These are phyloP conservation scores for Aurifilum marmelostoma DNA, from an alignment of 2,329 filamentous ascomycete genomes.

Conservation along the genomic window DNA sequence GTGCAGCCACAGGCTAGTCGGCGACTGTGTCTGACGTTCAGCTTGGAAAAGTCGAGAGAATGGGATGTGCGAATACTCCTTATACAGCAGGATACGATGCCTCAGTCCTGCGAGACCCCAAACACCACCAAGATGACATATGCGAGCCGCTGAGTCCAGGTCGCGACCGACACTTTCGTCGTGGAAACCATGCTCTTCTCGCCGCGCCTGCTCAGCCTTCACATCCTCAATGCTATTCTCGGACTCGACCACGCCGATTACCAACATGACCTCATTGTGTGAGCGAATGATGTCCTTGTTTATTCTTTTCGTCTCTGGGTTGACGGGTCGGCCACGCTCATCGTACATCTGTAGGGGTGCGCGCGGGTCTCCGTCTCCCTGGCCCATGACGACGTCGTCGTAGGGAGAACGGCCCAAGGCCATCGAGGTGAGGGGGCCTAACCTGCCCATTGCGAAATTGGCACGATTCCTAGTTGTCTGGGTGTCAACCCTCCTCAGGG, in stretches of 20 bases:
- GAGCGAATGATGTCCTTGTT: constrained; percentile 62
- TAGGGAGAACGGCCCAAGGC: constrained; percentile 64
- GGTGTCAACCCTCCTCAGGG: neutral
- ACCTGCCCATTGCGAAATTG: constrained; percentile 51
- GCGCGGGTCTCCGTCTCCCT: constrained; percentile 47
- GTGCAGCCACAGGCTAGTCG: constrained; percentile 39
- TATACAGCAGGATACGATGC: constrained; percentile 60
- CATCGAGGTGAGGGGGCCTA: constrained; percentile 59
- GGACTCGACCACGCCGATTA: constrained; percentile 64
- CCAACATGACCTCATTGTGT: constrained; percentile 66
- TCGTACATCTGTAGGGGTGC: constrained; percentile 56
- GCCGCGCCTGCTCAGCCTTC: constrained; percentile 42
- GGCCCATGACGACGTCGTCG: constrained; percentile 58
- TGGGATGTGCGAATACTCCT: constrained; percentile 51
- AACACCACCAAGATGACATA: constrained; percentile 47
- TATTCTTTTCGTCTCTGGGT: constrained; percentile 56
- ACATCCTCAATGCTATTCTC: constrained; percentile 48
- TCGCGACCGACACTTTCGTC: constrained; percentile 51
- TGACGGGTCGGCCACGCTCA: constrained; percentile 58
- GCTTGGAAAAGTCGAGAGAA: constrained; percentile 49
- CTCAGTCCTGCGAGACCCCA: constrained; percentile 59
- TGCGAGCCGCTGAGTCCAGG: constrained; percentile 41
- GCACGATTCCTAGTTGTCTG: neutral
- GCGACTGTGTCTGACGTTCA: constrained; percentile 41
- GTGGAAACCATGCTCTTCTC: constrained; percentile 49